Conservation (phyloP, 257 asterid genomes). For the Scutellaria baicalensis region DNA sequence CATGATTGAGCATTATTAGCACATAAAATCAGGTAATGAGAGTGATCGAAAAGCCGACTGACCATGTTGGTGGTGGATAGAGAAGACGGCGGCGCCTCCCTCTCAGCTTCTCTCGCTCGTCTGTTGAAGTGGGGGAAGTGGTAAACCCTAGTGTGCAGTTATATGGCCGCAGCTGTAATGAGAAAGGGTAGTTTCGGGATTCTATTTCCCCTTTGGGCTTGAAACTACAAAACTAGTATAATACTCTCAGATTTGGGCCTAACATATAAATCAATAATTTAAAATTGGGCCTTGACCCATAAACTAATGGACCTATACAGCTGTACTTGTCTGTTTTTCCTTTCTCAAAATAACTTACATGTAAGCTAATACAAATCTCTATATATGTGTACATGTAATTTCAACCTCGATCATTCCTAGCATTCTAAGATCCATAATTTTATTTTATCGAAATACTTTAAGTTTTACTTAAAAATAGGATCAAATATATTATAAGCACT, state of each 20-base stretch:
- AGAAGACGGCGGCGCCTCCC: constrained; percentile 19
- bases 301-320: too few species aligned
- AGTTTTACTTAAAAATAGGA: too few species aligned
- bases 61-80: constrained; percentile 19
- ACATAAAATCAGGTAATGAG: not conserved
- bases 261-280: not conserved
- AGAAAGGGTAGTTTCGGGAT: not conserved
- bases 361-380: too few species aligned
- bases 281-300: not conserved
- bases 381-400: too few species aligned
- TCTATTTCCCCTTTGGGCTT: not conserved
- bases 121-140: not conserved
- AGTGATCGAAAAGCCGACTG: not conserved
- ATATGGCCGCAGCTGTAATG: not conserved
- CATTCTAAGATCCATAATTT: too few species aligned
- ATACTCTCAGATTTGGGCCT: not conserved
- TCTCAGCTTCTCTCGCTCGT: not conserved
- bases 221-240: not conserved
- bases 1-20: not conserved
- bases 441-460: too few species aligned
- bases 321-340: too few species aligned
- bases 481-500: too few species aligned
- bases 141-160: constrained; percentile 16
- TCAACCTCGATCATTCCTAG: too few species aligned
- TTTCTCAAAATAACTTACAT: too few species aligned